Conservation (phyloP, 345 rosid species). For the Citrus medica region DNA sequence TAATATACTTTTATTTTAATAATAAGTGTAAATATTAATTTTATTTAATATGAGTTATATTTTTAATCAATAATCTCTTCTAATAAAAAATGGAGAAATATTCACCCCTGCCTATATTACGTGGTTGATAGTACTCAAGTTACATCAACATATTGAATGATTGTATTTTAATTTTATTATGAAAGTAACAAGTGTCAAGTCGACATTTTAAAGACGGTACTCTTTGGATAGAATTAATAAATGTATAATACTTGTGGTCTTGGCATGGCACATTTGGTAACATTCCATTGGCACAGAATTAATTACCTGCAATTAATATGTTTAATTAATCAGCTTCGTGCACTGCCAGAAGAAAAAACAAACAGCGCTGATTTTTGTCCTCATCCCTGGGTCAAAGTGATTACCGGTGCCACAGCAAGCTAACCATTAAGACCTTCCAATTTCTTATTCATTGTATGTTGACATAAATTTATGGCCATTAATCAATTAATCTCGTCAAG, state of each 20-base stretch:
- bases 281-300: neutral
- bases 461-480: too few species aligned
- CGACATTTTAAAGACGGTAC: neutral
- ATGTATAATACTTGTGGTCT: neutral
- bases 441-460: too few species aligned
- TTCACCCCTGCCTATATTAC: too few species aligned
- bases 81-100: too few species aligned
- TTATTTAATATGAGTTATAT: too few species aligned
- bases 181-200: neutral
- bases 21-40: too few species aligned
- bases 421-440: too few species aligned
- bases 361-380: too few species aligned
- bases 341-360: neutral
- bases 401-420: too few species aligned
- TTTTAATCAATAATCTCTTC: too few species aligned
- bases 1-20: rapidly evolving
- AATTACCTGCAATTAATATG: neutral
- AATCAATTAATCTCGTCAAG: too few species aligned
- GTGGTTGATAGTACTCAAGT: neutral
- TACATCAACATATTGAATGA: neutral
- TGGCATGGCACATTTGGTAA: conserved; percentile 7
- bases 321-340: neutral
- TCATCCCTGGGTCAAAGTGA: too few species aligned
- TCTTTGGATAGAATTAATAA: neutral
- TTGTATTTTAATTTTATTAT: neutral